These are phyloP conservation scores for Peronospora belbahrii DNA, from an alignment of 352 stramenopile genomes.

Conservation along the genomic window DNA sequence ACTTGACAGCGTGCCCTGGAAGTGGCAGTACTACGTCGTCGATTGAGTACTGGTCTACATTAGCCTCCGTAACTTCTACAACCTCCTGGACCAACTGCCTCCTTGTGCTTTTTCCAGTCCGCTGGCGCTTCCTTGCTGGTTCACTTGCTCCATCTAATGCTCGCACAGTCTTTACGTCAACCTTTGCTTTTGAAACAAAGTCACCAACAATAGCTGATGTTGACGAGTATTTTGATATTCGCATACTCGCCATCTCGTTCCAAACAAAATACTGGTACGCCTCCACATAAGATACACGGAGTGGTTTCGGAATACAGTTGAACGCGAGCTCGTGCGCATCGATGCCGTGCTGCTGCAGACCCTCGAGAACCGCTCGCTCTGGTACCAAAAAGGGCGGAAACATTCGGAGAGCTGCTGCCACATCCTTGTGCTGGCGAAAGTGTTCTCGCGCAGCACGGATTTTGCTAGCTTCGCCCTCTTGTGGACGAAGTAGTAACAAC, in stretches of 20 bases:
- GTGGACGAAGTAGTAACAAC: conserved; percentile 86
- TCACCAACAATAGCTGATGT: conserved; percentile 80
- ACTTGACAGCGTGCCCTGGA: conserved; percentile 82
- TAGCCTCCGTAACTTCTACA: conserved; percentile 73
- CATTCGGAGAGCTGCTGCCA: conserved; percentile 66
- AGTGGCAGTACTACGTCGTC: conserved; percentile 93
- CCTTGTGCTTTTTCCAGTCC: conserved; percentile 16
- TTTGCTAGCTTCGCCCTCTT: conserved; percentile 78
- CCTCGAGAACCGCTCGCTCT: conserved; percentile 67
- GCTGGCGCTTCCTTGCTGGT: conserved; percentile 30
- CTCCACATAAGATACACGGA: conserved; percentile 64
- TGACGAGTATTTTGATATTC: conserved; percentile 62
- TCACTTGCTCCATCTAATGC: conserved; percentile 10
- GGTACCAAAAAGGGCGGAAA: conserved; percentile 63
- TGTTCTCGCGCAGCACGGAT: conserved; percentile 69
- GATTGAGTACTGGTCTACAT: conserved; percentile 83
- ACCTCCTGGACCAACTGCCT: conserved; percentile 21
- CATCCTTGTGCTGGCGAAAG: conserved; percentile 79
- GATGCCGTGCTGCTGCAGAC: conserved; percentile 62
- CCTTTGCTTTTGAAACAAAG: conserved; percentile 58
- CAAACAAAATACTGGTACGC: conserved; percentile 92
- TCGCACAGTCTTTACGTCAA: conserved; percentile 10
- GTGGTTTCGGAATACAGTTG: conserved; percentile 46
- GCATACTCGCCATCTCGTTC: conserved; percentile 91
- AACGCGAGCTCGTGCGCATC: conserved; percentile 69